Base-by-base conservation (phyloP, 176 grass and related monocot species). In the Cymbopogon citratus region DNA sequence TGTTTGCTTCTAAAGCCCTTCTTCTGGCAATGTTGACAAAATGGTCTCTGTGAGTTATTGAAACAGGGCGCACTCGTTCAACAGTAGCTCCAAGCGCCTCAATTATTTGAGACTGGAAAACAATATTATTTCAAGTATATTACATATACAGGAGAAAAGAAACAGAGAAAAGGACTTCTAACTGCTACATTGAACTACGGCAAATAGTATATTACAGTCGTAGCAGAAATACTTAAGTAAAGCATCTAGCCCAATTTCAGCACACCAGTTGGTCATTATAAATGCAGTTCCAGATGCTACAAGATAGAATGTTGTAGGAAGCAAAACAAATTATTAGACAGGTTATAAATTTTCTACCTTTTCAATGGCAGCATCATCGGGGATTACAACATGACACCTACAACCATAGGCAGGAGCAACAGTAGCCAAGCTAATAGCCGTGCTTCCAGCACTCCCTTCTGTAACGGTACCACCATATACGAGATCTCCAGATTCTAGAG, bases 11-110 rank as follows among this genome's bases (percentile, higher is more conserved):
- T 33, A 84, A 83, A 69, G 90, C 96, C 68, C 92, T 95, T 86
- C 96, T 86, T 90, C 87, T 93, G 56, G 96, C 91, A 80, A 99
- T 83, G 86, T 99, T 99, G 69, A 98, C 96, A 85, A 91, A 99
- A 89, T 93, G 87, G 43, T 95, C 92, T 84, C 71, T 88, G 77
- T 98, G 92, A 51, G 96, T 87, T 69, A 98, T 95, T 18, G 96
- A 95, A 91, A 98, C 92, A 67, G 92, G 95, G 16, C 92, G 78
- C 63, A 95, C 92, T 87, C 90, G 87, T 88, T 98, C 95, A 38
- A 98, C 89, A 2, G 81, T 91, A 74, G 96, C 96, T 95, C 92
- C 90, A 76, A 95, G 92, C 0, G 89, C 96, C 84, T 98, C 90
- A 31, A 98, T 85, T 85, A 95, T 95, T 95, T 98, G 92, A 87